Conservation (phyloP, 306 rosid species). For the Cicer arietinum region DNA sequence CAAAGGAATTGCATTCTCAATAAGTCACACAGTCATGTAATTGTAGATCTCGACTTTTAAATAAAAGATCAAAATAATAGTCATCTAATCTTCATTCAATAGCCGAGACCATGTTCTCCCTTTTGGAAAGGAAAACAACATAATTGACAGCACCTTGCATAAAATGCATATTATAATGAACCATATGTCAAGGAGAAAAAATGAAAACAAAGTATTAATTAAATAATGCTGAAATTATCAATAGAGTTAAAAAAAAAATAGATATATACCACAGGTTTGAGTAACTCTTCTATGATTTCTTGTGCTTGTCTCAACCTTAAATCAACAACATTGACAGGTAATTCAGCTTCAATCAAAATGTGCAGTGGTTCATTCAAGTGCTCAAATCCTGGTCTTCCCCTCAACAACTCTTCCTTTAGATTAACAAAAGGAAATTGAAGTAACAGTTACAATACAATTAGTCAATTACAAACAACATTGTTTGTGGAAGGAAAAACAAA, state of each 20-base stretch:
- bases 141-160: too few relatives aligned
- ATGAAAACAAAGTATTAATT: neutral
- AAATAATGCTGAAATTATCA: conserved; percentile 10
- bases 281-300: conserved; percentile 87
- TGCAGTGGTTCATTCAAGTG: conserved; percentile 94
- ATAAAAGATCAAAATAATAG: neutral
- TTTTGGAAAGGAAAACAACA: too few relatives aligned
- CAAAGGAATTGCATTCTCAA: neutral
- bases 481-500: conserved; percentile 20
- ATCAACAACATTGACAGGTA: conserved; percentile 79
- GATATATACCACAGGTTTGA: conserved; percentile 80
- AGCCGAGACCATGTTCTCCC: neutral
- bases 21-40: neutral
- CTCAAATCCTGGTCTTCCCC: conserved; percentile 94
- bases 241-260: conserved; percentile 7
- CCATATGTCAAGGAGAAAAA: conserved; percentile 3
- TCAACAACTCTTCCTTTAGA: conserved; percentile 78
- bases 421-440: conserved; percentile 31
- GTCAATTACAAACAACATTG: neutral
- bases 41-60: neutral
- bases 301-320: conserved; percentile 85
- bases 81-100: neutral
- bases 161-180: too few relatives aligned
- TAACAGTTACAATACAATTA: neutral
- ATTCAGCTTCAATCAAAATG: conserved; percentile 86